Conservation (phyloP, 176 grass and related monocot genomes). For the Tillandsia fasciculata region DNA sequence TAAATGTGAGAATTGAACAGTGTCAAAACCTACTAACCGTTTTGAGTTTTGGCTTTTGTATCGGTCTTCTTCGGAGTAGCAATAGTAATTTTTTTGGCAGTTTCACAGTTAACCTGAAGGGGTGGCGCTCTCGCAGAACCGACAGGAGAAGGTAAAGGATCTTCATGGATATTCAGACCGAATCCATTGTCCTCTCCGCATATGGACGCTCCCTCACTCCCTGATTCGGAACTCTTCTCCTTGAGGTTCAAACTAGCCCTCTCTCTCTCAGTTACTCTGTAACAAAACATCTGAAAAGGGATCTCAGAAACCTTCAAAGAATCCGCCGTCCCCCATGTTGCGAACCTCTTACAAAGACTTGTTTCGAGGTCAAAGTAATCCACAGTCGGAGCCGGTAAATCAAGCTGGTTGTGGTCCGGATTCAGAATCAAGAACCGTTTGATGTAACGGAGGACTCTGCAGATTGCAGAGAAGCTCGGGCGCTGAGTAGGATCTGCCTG, state of each 20-base stretch:
- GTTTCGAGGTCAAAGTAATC: conserved; percentile 18
- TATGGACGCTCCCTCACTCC: conserved; percentile 11
- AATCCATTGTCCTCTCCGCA: conserved; percentile 22
- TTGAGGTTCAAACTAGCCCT: conserved; percentile 11
- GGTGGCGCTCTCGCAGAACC: background rate
- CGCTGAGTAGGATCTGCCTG: conserved; percentile 14
- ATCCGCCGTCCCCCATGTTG: conserved; percentile 1
- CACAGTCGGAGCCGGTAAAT: background rate
- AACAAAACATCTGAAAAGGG: conserved; percentile 20
- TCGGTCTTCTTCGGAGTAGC: background rate
- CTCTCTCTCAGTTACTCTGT: conserved; percentile 7
- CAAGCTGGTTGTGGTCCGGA: conserved; percentile 2
- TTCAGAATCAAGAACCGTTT: conserved; percentile 16
- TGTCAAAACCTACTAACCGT: background rate
- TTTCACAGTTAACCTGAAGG: background rate
- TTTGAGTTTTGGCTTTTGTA: conserved; percentile 6
- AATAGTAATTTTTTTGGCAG: background rate
- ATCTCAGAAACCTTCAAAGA: background rate
- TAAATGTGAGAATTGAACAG: background rate
- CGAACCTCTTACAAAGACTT: background rate
- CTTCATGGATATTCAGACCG: background rate
- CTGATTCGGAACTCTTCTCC: conserved; percentile 16
- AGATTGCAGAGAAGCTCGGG: conserved; percentile 14
- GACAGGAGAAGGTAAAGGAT: background rate
- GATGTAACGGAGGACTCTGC: conserved; percentile 15